Evolutionary conservation across 2,329 filamentous ascomycete species (phyloP).

Genomic region (Leptographium radiaticola): DNA sequence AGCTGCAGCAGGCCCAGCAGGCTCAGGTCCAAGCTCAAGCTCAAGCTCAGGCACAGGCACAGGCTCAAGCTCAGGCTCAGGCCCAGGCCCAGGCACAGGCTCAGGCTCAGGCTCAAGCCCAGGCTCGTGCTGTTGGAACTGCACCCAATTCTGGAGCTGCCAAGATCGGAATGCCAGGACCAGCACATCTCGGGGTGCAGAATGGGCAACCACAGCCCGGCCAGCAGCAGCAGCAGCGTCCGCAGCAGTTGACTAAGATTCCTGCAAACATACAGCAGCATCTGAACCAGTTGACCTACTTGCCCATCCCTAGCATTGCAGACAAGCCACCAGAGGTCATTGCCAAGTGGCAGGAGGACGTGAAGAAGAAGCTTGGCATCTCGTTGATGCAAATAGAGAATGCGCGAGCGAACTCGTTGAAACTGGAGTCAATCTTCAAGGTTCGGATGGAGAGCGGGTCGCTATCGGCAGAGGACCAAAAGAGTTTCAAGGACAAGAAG

Average conservation of each 20-base stretch:
- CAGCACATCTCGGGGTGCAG: constrained; percentile 3
- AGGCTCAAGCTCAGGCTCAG: constrained; percentile 6
- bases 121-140: constrained; percentile 5
- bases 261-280: constrained; percentile 33
- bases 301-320: constrained; percentile 26
- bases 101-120: background rate
- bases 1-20: background rate
- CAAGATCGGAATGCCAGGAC: constrained; percentile 6
- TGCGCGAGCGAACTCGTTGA: constrained; percentile 25
- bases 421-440: constrained; percentile 28
- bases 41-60: constrained; percentile 2
- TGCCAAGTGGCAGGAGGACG: constrained; percentile 33
- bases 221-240: constrained; percentile 6
- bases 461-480: constrained; percentile 33
- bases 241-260: constrained; percentile 13
- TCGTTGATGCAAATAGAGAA: constrained; percentile 38
- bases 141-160: constrained; percentile 3
- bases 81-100: background rate
- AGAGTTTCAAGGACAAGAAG: constrained; percentile 28
- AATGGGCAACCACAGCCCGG: constrained; percentile 6
- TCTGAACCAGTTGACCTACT: constrained; percentile 33
- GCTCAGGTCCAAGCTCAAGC: background rate
- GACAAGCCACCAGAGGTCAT: constrained; percentile 30
- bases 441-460: constrained; percentile 29
- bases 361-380: constrained; percentile 32